A percentile compares a stretch with the other conserved stretches of the same genome.
Evolutionary conservation across 2,329 filamentous ascomycete species (phyloP).

Genomic region (Sporothrix pseudoabietina): DNA sequence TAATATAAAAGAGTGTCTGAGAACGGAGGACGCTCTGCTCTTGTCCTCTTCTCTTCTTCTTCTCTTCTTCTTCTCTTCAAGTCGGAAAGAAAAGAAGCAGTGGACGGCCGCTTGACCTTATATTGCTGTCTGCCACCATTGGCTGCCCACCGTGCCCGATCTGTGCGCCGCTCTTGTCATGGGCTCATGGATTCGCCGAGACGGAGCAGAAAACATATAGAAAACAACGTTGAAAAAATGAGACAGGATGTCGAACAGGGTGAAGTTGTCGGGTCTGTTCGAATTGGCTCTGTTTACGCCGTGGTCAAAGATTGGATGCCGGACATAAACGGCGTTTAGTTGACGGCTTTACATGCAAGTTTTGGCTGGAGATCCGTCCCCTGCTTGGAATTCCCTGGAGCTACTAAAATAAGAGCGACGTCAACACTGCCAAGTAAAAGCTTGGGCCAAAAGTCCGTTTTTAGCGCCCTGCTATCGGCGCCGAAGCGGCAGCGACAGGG

Average conservation of each 20-base stretch:
- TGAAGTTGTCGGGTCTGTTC: background rate
- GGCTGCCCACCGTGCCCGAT: background rate
- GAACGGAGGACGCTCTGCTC: background rate
- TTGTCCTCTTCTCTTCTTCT: background rate
- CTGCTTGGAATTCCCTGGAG: background rate
- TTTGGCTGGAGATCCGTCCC: background rate
- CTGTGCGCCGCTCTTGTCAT: background rate
- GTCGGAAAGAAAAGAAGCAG: background rate
- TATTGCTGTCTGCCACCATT: slow-evolving; percentile 14
- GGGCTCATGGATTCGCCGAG: background rate
- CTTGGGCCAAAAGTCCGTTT: background rate
- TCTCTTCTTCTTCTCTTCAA: background rate
- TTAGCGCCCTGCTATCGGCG: background rate
- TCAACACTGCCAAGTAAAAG: slow-evolving; percentile 13
- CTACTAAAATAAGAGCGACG: background rate
- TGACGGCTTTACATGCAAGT: background rate
- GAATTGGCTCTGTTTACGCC: background rate
- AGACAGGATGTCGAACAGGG: background rate
- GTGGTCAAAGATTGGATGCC: slow-evolving; percentile 2
- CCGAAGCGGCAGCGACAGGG: slow-evolving; percentile 8
- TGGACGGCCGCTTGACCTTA: slow-evolving; percentile 3
- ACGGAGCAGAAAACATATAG: background rate
- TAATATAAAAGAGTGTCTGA: background rate
- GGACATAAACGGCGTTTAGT: slow-evolving; percentile 24
- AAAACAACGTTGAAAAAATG: background rate